Conservation (phyloP, 129 eudicot genomes). For the Pulicaria dysenterica region DNA sequence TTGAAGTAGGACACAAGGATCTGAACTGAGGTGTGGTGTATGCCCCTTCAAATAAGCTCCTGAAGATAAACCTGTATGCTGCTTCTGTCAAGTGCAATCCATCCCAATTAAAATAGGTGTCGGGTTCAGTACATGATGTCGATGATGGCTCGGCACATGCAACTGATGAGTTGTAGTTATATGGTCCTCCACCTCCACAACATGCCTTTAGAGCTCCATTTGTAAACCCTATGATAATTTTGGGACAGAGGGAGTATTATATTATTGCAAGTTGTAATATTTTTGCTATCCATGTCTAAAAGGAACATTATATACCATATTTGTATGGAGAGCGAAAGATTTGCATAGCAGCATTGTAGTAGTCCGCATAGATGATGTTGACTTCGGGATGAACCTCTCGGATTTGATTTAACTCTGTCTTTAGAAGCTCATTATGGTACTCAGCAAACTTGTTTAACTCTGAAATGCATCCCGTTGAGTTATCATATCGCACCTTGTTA, state of each 20-base stretch:
- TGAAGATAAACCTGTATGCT: constrained; percentile 41
- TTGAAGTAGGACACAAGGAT: constrained; percentile 31
- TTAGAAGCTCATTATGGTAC: constrained; percentile 46
- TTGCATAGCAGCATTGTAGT: constrained; percentile 51
- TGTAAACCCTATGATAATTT: constrained; percentile 44
- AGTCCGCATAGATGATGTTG: constrained; percentile 51
- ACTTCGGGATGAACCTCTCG: constrained; percentile 47
- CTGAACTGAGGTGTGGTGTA: constrained; percentile 35
- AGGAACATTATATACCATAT: constrained; percentile 34
- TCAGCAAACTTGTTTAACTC: constrained; percentile 40
- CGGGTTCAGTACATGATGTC: constrained; percentile 49
- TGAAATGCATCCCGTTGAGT: constrained; percentile 45
- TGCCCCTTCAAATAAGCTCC: constrained; percentile 44
- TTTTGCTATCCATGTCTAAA: not conserved
- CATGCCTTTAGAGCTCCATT: constrained; percentile 52
- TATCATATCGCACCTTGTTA: constrained; percentile 36
- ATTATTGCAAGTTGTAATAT: not conserved
- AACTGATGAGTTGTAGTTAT: constrained; percentile 36
- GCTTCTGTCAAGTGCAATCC: constrained; percentile 71
- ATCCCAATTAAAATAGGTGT: constrained; percentile 56
- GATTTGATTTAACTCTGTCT: constrained; percentile 31
- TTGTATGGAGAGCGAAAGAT: constrained; percentile 39
- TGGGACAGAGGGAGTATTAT: not conserved
- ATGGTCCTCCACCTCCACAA: constrained; percentile 63
- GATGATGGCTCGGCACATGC: constrained; percentile 41